Evolutionary conservation across 345 rosid genomes (phyloP).

Genomic region (Acer negundo): DNA sequence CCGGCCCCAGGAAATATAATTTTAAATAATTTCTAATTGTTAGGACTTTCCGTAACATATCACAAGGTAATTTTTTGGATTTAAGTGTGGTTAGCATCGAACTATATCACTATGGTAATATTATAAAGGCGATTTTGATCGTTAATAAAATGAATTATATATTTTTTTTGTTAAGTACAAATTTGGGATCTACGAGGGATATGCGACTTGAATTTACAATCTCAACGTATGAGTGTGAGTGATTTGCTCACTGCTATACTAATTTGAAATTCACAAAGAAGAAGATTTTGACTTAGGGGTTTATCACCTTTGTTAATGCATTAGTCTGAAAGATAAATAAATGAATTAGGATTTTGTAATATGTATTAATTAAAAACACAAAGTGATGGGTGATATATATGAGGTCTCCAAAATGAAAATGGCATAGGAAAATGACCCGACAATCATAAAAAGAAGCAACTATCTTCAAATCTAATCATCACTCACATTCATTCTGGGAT

Average conservation of each 20-base stretch:
- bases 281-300: background rate
- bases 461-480: slow-evolving; percentile 25
- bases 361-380: background rate
- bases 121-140: no score
- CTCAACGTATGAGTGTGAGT: no score
- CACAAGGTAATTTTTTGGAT: no score
- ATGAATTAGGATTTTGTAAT: background rate
- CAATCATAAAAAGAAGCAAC: slow-evolving; percentile 41
- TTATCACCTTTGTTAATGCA: background rate
- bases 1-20: background rate
- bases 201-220: no score
- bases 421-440: slow-evolving; percentile 40
- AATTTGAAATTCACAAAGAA: background rate
- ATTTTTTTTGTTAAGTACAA: no score
- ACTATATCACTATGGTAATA: no score
- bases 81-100: no score
- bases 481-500: slow-evolving; percentile 16
- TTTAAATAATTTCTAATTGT: no score
- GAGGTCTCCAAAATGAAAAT: background rate
- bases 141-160: no score
- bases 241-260: no score
- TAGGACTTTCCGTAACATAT: no score
- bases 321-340: background rate
- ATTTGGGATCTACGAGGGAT: no score
- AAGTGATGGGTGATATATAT: background rate